Base-by-base conservation (phyloP, 192 early-diverging fungal species). In the Entophlyctis luteolus region DNA sequence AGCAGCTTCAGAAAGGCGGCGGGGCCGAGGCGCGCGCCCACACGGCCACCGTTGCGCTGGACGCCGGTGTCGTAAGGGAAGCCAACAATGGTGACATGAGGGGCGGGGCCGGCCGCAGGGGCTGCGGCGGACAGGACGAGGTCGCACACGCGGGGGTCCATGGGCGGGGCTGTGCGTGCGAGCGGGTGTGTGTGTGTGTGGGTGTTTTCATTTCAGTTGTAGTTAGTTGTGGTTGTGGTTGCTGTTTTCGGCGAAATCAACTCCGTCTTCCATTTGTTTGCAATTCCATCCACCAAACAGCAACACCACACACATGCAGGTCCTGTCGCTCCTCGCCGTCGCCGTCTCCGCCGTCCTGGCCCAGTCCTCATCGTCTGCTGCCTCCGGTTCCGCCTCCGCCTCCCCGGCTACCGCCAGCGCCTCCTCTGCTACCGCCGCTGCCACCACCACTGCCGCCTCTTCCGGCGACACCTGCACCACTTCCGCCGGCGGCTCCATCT, bases 61-160 rank as follows among this genome's bases (percentile, higher is more conserved):
- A 62, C 57, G n/a, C 67, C 67, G 32, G n/a, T 33, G 47, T 63
- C 60, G 46, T 63, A 63, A 0, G 60, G 60, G 31, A 63, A 63
- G 1, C 60, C 60, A 63, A 63, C 25, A 34, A 63, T 14, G 6
- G 60, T 63, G 10, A 63, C 60, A 48, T 63, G 60, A 16, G 31
- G 25, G 0, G 47, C 60, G 18, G 50, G 32, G 45, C 60, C 60
- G 25, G 50, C 18, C n/a, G n/a, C n/a, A n/a, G n/a, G n/a, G n/a
- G n/a, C n/a, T n/a, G n/a, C n/a, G n/a, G n/a, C n/a, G 23, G 4
- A 16, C 4, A 34, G 46, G 46, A 63, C 31, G 29, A 63, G 27
- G 60, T 63, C 60, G 23, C 31, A 45, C 10, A 63, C 60, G 12
- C 60, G 16, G 18, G 18, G 42, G 20, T 31, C 60, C 5, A 23